These are phyloP conservation scores for Paramecium tetraurelia DNA, from an alignment of 73 alveolate genomes.

Conservation along the genomic window DNA sequence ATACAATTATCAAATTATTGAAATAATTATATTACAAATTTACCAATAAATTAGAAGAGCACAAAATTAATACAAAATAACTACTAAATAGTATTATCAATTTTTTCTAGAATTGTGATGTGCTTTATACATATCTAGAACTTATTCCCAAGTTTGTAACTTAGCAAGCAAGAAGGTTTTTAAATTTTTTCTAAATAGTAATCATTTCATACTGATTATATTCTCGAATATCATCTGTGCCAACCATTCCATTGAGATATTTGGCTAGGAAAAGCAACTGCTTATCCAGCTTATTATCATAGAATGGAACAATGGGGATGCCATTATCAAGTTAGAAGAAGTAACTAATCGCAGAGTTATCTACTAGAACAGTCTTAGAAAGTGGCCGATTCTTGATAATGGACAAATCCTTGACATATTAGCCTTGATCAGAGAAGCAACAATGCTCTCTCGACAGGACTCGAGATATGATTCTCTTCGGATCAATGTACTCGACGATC, in stretches of 20 bases:
- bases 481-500: conserved; percentile 68
- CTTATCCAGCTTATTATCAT: conserved; percentile 81
- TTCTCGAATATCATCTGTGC: conserved; percentile 41
- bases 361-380: conserved; percentile 75
- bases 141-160: not conserved
- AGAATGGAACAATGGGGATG: conserved; percentile 86
- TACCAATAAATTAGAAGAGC: not conserved
- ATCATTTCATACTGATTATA: not conserved
- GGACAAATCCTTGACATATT: conserved; percentile 67
- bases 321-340: conserved; percentile 84
- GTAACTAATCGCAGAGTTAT: conserved; percentile 83
- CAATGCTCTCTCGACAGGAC: conserved; percentile 72
- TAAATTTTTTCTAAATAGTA: not conserved
- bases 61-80: not conserved
- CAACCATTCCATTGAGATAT: conserved; percentile 46
- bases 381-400: conserved; percentile 64
- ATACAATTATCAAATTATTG: not conserved
- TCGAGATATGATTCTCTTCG: conserved; percentile 65
- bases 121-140: not conserved
- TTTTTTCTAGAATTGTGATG: not conserved
- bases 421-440: conserved; percentile 63
- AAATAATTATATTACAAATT: not conserved
- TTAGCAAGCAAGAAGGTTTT: not conserved
- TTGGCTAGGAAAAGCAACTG: conserved; percentile 54
- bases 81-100: not conserved